A percentile compares a stretch with the other conserved stretches of the same genome.
Conservation (phyloP, 2,329 filamentous ascomycete genomes). For the Stachybotrys chartarum region DNA sequence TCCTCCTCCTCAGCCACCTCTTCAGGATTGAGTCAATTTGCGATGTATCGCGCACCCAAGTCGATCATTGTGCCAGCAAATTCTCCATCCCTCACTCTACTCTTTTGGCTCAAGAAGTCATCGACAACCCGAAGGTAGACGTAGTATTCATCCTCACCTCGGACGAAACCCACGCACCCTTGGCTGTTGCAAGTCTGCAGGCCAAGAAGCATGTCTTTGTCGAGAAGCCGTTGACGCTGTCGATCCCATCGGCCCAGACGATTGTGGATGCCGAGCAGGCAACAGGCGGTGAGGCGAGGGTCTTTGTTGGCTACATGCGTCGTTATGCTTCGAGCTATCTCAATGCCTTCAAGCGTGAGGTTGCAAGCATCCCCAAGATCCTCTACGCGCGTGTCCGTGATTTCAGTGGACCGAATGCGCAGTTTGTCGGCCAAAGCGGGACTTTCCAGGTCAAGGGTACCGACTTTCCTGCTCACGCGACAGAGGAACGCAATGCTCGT, state of each 20-base stretch:
- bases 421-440: slow-evolving; percentile 39
- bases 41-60: slow-evolving; percentile 32
- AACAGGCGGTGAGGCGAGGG: slow-evolving; percentile 27
- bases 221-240: slow-evolving; percentile 52
- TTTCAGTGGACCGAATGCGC: slow-evolving; percentile 42
- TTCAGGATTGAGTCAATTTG: slow-evolving; percentile 41
- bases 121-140: slow-evolving; percentile 33
- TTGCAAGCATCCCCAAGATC: slow-evolving; percentile 40
- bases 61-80: slow-evolving; percentile 18
- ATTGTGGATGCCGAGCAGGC: slow-evolving; percentile 41
- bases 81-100: slow-evolving; percentile 24
- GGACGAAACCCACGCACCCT: slow-evolving; percentile 44
- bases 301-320: slow-evolving; percentile 55
- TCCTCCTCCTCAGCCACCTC: slow-evolving; percentile 26
- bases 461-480: slow-evolving; percentile 5
- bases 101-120: slow-evolving; percentile 30
- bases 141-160: slow-evolving; percentile 45
- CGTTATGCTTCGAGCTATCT: slow-evolving; percentile 49
- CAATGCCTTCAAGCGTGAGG: slow-evolving; percentile 41
- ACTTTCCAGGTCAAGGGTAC: slow-evolving; percentile 31
- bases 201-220: slow-evolving; percentile 49
- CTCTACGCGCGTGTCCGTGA: slow-evolving; percentile 42
- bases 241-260: slow-evolving; percentile 32
- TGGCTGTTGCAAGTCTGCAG: slow-evolving; percentile 41
- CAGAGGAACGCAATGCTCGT: slow-evolving; percentile 10